phyloP scores from a whole-genome alignment of 2,329 filamentous ascomycete genomes.

The Monosporascus sp. region DNA sequence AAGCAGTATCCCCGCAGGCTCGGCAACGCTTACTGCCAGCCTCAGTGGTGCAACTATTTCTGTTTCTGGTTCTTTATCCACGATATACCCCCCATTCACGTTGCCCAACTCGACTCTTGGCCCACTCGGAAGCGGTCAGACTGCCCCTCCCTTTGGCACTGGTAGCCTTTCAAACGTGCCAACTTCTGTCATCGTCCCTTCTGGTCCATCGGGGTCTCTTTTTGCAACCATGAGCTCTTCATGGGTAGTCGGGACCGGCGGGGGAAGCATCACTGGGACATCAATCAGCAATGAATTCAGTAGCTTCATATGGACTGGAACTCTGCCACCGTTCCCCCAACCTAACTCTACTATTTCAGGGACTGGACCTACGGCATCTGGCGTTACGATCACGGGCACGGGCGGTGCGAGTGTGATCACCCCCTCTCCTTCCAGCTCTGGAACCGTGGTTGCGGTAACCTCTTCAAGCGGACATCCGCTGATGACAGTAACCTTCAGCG shows the following conservation, averaged over 20 bases:
- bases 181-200: too few relatives aligned
- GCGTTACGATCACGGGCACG: not conserved
- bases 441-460: not conserved
- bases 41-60: not conserved
- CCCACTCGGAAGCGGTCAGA: not conserved
- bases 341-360: not conserved
- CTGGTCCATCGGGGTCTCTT: too few relatives aligned
- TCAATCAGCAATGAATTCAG: not conserved
- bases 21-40: too few relatives aligned
- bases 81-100: not conserved
- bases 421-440: not conserved
- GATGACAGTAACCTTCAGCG: not conserved
- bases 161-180: not conserved
- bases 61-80: not conserved
- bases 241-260: too few relatives aligned
- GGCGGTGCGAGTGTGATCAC: not conserved
- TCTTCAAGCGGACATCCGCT: not conserved
- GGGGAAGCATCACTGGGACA: too few relatives aligned
- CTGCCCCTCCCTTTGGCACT: not conserved
- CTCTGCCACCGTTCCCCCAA: not conserved
- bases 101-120: not conserved
- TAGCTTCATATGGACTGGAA: not conserved
- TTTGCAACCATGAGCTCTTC: too few relatives aligned
- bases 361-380: not conserved
- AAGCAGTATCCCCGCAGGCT: too few relatives aligned